Evolutionary conservation across 768 basidiomycete genomes (phyloP), one percentile per base, ranked within the genome.

Genomic region (Daedalea quercina): DNA sequence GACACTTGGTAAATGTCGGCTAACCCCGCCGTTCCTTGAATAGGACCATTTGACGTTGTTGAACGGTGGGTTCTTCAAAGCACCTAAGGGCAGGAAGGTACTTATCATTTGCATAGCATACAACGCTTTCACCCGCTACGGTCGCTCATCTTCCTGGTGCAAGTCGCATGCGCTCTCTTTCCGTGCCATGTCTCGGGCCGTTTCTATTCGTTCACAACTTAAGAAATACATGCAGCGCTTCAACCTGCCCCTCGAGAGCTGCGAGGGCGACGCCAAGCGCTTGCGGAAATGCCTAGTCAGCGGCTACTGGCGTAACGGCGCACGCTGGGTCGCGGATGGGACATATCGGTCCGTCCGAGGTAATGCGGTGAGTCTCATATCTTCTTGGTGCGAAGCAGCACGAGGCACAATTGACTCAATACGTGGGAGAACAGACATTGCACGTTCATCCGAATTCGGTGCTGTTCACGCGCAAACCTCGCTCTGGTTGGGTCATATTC

Each of bases 141-240:
- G 90, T 0, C 80, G 80, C 28, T 91, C 95, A 2, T 87, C 89
- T 1, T 81, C 84, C 3, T 99, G 94, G 94, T 97, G 95, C 67
- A 92, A 90, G 65, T 74, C 79, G 12, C 96, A 96, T 67, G 85
- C 93, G 0, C 72, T 99, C 3, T 97, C 94, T 47, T 95, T 95
- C 67, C 84, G 94, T 56, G 91, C 92, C 1, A 81, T 99, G 74
- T 95, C 94, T 0, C 80, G 96, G 47, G 95, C 90, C 0, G 81
- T 97, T 17, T 94, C 94, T 1, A 96, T 99, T 59, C 84, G 95
- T 7, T 78, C 87, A n/a, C 96, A 99, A 63, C 76, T 99, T 33
- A 86, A 88, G 63, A 96, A 94, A 69, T 98, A 97, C 65, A 86
- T 98, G 82, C 80, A 85, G 51, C 82, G 96, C 12, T 98, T 96